These are phyloP conservation scores for Rhizopogon vinicolor DNA, from an alignment of 768 basidiomycete genomes.

Conservation along the genomic window DNA sequence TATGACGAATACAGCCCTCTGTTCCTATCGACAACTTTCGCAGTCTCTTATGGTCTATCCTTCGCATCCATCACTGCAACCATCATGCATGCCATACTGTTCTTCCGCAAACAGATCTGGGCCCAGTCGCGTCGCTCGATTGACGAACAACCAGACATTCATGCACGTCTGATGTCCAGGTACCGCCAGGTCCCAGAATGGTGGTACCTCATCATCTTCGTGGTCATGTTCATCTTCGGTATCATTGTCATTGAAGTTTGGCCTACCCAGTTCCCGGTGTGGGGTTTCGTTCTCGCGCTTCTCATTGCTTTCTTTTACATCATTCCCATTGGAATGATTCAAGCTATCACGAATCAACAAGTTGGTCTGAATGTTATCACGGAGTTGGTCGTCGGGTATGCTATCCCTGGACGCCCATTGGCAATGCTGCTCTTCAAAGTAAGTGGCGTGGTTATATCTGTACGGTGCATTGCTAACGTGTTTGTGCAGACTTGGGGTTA, in stretches of 20 bases:
- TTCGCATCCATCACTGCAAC: slow-evolving; percentile 41
- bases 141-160: slow-evolving; percentile 55
- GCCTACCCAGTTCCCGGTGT: slow-evolving; percentile 46
- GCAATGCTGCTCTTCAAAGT: slow-evolving; percentile 79
- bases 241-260: slow-evolving; percentile 58
- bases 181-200: slow-evolving; percentile 59
- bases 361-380: slow-evolving; percentile 67
- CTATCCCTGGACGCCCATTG: slow-evolving; percentile 58
- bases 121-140: slow-evolving; percentile 45
- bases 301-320: slow-evolving; percentile 55
- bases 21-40: slow-evolving; percentile 46
- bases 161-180: slow-evolving; percentile 52
- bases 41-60: slow-evolving; percentile 45
- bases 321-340: slow-evolving; percentile 74
- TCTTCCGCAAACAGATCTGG: slow-evolving; percentile 57
- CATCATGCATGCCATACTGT: slow-evolving; percentile 38
- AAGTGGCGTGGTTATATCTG: slow-evolving; percentile 28
- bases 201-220: slow-evolving; percentile 46
- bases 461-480: slow-evolving; percentile 11
- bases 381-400: slow-evolving; percentile 62
- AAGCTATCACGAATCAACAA: slow-evolving; percentile 79
- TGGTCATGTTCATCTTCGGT: slow-evolving; percentile 55
- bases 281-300: slow-evolving; percentile 40
- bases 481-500: slow-evolving; percentile 53
- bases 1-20: slow-evolving; percentile 36